phyloP scores from a whole-genome alignment of 2,329 filamentous ascomycete genomes.

The Aspergillus piperis region DNA sequence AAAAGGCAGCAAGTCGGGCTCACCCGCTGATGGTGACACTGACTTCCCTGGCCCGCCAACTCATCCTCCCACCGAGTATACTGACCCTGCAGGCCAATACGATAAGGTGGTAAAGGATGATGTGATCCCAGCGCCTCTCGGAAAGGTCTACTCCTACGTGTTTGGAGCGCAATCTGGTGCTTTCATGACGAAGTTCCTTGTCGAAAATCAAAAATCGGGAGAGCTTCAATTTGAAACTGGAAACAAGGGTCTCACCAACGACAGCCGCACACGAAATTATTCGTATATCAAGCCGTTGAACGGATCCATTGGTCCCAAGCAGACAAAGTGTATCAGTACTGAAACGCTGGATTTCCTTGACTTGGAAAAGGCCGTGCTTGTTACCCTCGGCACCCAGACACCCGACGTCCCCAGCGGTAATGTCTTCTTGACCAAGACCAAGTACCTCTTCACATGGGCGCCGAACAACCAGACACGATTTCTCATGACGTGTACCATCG shows the following conservation, averaged over 20 bases:
- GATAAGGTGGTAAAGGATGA: slow-evolving; percentile 86
- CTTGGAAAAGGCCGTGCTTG: slow-evolving; percentile 79
- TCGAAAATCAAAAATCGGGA: slow-evolving; percentile 81
- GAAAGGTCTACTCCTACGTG: slow-evolving; percentile 84
- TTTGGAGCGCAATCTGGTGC: slow-evolving; percentile 78
- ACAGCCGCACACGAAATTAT: slow-evolving; percentile 73
- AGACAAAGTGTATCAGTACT: slow-evolving; percentile 90
- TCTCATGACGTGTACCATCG: slow-evolving; percentile 84
- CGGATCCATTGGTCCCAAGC: slow-evolving; percentile 81
- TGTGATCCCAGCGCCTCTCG: slow-evolving; percentile 79
- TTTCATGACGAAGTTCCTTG: slow-evolving; percentile 85
- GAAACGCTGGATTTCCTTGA: slow-evolving; percentile 84
- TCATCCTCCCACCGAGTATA: slow-evolving; percentile 83
- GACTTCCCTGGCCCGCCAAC: slow-evolving; percentile 85
- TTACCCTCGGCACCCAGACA: slow-evolving; percentile 82
- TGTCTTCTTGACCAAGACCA: slow-evolving; percentile 87
- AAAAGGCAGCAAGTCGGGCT: slow-evolving; percentile 53
- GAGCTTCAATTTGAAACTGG: slow-evolving; percentile 85
- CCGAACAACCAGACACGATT: slow-evolving; percentile 82
- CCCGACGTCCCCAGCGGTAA: slow-evolving; percentile 95
- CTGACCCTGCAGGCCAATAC: slow-evolving; percentile 75
- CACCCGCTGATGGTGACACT: slow-evolving; percentile 34
- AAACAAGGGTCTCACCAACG: slow-evolving; percentile 72
- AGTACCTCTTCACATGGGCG: slow-evolving; percentile 92
- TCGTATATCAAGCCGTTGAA: slow-evolving; percentile 90